Conservation (phyloP, 768 basidiomycete species). For the Xerocomellus amylosporus region DNA sequence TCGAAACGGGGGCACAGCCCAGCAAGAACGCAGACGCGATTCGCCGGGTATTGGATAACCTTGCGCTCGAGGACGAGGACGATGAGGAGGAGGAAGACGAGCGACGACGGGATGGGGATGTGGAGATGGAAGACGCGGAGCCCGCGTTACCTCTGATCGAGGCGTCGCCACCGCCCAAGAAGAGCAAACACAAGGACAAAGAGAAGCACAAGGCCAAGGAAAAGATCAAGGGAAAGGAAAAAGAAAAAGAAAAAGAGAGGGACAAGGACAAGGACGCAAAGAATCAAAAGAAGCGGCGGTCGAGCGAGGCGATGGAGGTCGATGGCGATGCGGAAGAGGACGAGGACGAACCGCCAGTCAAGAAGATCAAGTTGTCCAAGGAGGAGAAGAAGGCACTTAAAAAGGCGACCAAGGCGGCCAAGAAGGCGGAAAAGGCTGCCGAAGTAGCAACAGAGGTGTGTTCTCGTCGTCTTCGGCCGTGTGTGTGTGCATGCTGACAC, state of each 20-base stretch:
- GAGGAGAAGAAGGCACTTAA: conserved; percentile 86
- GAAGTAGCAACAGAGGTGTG: conserved; percentile 37
- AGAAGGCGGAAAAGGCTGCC: conserved; percentile 42
- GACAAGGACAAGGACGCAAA: conserved; percentile 24
- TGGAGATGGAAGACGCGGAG: conserved; percentile 44
- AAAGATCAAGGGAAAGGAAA: neutral
- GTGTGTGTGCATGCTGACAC: conserved; percentile 5
- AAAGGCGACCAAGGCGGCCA: conserved; percentile 64
- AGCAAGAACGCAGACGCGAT: conserved; percentile 93
- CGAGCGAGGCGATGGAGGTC: conserved; percentile 64
- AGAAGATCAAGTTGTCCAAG: conserved; percentile 77
- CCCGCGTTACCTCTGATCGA: conserved; percentile 60
- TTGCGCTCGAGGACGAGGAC: conserved; percentile 66
- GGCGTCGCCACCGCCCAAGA: conserved; percentile 55
- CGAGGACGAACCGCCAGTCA: conserved; percentile 51
- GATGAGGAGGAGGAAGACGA: conserved; percentile 49
- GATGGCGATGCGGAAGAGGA: conserved; percentile 39
- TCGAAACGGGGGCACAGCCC: conserved; percentile 87
- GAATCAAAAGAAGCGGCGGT: conserved; percentile 57
- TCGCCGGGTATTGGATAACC: conserved; percentile 77
- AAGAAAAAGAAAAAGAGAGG: neutral
- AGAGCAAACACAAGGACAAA: conserved; percentile 43
- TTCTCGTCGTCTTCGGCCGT: conserved; percentile 8
- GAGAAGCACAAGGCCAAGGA: conserved; percentile 32
- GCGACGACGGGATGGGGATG: conserved; percentile 25